These are phyloP conservation scores for Haematococcus sp. DNA, from an alignment of 139 green algal genomes.

Conservation along the genomic window DNA sequence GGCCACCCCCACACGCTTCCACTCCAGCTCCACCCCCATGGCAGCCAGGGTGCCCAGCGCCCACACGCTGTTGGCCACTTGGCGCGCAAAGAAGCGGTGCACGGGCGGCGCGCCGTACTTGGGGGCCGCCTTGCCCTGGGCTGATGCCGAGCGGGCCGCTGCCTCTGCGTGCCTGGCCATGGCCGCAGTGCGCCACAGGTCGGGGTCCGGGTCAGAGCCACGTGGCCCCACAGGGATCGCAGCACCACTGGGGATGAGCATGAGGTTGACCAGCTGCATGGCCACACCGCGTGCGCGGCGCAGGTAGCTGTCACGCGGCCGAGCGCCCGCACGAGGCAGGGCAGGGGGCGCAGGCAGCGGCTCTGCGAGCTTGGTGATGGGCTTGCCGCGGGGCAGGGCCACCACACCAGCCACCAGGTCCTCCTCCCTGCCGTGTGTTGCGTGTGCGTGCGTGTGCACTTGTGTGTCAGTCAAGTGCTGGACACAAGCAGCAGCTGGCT, in stretches of 20 bases:
- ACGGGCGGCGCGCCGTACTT: background rate
- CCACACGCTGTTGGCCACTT: conserved; percentile 24
- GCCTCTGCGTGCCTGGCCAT: background rate
- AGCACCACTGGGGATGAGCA: background rate
- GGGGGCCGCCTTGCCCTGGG: background rate
- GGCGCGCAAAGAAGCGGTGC: conserved; percentile 16
- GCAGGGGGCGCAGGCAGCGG: background rate
- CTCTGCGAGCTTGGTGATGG: background rate
- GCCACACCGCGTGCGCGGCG: background rate
- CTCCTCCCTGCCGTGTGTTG: background rate
- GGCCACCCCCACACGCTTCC: background rate
- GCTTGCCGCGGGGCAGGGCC: background rate
- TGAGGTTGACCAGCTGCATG: background rate
- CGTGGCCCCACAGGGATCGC: no score
- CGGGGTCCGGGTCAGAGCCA: no score
- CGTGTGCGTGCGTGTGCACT: background rate
- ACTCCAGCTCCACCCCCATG: background rate
- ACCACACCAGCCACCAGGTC: background rate
- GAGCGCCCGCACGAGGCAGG: background rate
- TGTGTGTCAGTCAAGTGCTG: no score
- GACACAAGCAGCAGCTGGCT: no score
- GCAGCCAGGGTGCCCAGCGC: conserved; percentile 20
- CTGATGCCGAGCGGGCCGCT: background rate
- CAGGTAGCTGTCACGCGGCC: background rate
- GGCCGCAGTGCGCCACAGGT: background rate